These are phyloP conservation scores for Acanthamoeba royreba DNA, from an alignment of 208 protist genomes.

Conservation along the genomic window DNA sequence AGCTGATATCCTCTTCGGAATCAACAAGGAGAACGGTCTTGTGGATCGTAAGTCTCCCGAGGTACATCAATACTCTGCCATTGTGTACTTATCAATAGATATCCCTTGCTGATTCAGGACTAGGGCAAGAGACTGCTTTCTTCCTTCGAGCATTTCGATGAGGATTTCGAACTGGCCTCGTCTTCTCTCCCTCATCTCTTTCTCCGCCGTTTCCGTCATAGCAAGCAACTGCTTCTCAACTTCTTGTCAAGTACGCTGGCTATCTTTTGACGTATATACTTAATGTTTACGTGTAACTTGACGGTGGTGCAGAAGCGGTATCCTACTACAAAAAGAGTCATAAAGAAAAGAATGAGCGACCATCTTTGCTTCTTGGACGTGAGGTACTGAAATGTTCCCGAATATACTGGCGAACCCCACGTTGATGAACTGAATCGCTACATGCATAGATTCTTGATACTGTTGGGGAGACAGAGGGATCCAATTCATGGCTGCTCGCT, in stretches of 20 bases:
- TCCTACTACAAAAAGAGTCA: not conserved
- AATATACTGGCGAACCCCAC: too few relatives aligned
- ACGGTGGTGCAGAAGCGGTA: not conserved
- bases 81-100: not conserved
- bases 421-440: not conserved
- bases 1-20: not conserved
- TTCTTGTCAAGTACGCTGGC: not conserved
- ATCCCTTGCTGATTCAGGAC: not conserved
- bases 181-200: not conserved
- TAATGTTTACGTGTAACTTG: not conserved
- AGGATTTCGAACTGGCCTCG: slow-evolving; percentile 20
- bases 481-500: slow-evolving; percentile 3
- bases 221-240: not conserved
- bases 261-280: not conserved
- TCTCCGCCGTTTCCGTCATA: not conserved
- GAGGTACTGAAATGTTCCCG: not conserved
- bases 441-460: not conserved
- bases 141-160: not conserved
- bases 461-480: not conserved
- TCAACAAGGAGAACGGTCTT: slow-evolving; percentile 24
- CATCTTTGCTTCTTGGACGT: not conserved
- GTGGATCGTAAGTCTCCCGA: not conserved
- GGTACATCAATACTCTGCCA: not conserved
- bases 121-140: not conserved
- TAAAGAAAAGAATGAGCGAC: not conserved